Evolutionary conservation across 768 basidiomycete genomes (phyloP).

Genomic region (Tremella mesenterica): DNA sequence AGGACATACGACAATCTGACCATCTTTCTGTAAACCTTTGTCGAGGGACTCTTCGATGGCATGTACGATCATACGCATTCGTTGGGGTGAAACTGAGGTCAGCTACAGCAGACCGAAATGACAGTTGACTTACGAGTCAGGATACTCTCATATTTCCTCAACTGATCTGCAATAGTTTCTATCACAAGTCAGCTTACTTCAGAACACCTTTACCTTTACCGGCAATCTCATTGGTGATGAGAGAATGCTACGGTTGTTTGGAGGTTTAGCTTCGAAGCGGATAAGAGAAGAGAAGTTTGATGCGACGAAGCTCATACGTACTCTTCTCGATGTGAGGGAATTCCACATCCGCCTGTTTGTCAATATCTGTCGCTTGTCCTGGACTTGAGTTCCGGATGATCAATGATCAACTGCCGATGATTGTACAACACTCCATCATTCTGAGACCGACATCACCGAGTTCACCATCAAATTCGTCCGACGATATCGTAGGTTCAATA

Average conservation of each 20-base stretch:
- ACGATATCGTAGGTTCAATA: too few relatives aligned
- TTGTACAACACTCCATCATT: too few relatives aligned
- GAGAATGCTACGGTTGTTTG: too few relatives aligned
- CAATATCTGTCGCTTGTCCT: neutral
- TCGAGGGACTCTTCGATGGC: conserved; percentile 90
- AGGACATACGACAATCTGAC: conserved; percentile 69
- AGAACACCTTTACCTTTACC: neutral
- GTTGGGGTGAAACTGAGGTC: conserved; percentile 31
- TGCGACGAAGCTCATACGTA: conserved; percentile 9
- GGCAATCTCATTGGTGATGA: too few relatives aligned
- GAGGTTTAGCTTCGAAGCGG: too few relatives aligned
- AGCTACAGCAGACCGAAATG: conserved; percentile 44
- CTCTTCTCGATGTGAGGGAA: conserved; percentile 91
- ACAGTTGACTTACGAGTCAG: conserved; percentile 48
- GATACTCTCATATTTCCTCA: conserved; percentile 80
- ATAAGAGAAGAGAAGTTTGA: too few relatives aligned
- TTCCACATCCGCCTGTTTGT: conserved; percentile 50
- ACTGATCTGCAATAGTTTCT: conserved; percentile 81
- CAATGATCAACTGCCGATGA: too few relatives aligned
- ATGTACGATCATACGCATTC: conserved; percentile 73
- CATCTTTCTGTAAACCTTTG: conserved; percentile 67
- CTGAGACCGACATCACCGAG: too few relatives aligned
- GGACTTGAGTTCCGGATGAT: too few relatives aligned
- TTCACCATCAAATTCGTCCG: too few relatives aligned
- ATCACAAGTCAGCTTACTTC: neutral